Percentiles rank a stretch among this genome's conserved stretches.
These are phyloP conservation scores for Pyrenochaeta sp. DNA, from an alignment of 2,329 filamentous ascomycete genomes.

Conservation along the genomic window DNA sequence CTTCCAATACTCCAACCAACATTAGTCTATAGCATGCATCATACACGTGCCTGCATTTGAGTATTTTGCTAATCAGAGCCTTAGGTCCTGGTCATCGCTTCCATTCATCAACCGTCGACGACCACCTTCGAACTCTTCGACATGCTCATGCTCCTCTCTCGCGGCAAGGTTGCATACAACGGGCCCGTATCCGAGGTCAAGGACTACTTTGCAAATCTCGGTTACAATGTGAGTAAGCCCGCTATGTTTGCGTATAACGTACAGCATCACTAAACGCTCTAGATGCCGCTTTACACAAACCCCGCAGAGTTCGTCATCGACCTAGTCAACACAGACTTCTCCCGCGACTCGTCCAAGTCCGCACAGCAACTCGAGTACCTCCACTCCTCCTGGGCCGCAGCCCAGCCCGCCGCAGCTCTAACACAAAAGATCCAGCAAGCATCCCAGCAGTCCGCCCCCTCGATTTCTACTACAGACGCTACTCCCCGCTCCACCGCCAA, in stretches of 20 bases:
- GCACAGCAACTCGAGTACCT: slow-evolving; percentile 62
- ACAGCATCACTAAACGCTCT: slow-evolving; percentile 14
- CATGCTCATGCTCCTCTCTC: slow-evolving; percentile 76
- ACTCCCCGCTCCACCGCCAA: slow-evolving; percentile 49
- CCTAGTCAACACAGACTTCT: slow-evolving; percentile 80
- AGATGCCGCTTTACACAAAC: slow-evolving; percentile 75
- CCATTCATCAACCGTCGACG: slow-evolving; percentile 86
- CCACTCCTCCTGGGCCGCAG: slow-evolving; percentile 64
- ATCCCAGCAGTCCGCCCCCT: not conserved
- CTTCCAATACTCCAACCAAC: no score
- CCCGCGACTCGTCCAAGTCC: slow-evolving; percentile 58
- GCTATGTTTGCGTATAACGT: not conserved
- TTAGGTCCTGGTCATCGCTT: slow-evolving; percentile 78
- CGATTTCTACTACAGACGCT: not conserved
- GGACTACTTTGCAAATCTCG: slow-evolving; percentile 70
- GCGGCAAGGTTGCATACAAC: slow-evolving; percentile 76
- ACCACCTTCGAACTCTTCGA: slow-evolving; percentile 83
- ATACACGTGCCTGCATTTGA: not conserved
- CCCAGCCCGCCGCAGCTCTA: slow-evolving; percentile 47
- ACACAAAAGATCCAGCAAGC: slow-evolving; percentile 35
- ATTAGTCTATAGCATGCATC: no score
- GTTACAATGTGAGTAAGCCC: slow-evolving; percentile 47
- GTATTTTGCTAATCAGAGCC: slow-evolving; percentile 9
- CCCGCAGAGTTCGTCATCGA: slow-evolving; percentile 84
- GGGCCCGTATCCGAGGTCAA: slow-evolving; percentile 67